Percentiles rank a stretch among this genome's conserved stretches.
These are phyloP conservation scores for Pythium rhizo-oryzae DNA, from an alignment of 352 stramenopile genomes.

Conservation along the genomic window DNA sequence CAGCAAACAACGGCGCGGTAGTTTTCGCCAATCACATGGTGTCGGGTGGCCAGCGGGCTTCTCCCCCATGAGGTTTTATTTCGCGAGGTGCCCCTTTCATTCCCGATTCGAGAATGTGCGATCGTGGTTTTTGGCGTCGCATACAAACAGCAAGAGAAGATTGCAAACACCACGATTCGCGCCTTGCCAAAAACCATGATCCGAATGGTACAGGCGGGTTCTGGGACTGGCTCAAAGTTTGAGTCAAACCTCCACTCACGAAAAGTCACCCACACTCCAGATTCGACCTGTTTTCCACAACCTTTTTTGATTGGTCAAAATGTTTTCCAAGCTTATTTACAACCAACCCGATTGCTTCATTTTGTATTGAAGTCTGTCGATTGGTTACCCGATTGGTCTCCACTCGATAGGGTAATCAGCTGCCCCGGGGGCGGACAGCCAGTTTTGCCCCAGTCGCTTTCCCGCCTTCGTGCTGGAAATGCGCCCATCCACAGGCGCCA, in stretches of 20 bases:
- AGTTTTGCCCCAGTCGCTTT: neutral
- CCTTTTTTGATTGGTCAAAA: conserved; percentile 2
- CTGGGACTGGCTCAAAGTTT: conserved; percentile 19
- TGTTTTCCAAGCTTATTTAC: too few species aligned
- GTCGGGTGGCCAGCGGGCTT: neutral
- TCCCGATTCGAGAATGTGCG: conserved; percentile 26
- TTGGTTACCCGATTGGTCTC: conserved; percentile 2
- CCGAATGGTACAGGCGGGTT: neutral
- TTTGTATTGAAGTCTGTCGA: conserved; percentile 2
- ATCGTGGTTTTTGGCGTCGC: neutral
- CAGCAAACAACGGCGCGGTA: conserved; percentile 6
- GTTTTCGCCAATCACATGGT: neutral
- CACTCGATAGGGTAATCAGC: conserved; percentile 1
- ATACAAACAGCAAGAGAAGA: conserved; percentile 8
- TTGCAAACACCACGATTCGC: neutral
- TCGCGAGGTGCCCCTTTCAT: conserved; percentile 9
- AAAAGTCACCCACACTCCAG: conserved; percentile 12
- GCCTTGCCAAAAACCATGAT: neutral
- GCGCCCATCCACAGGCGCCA: neutral
- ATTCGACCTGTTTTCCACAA: neutral
- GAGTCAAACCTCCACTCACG: conserved; percentile 26
- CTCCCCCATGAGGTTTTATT: conserved; percentile 34
- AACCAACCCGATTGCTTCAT: neutral
- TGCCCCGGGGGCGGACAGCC: neutral
- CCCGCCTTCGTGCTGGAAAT: too few species aligned